Evolutionary conservation across 257 asterid genomes (phyloP).

Genomic region (Solanum bulbocastanum): DNA sequence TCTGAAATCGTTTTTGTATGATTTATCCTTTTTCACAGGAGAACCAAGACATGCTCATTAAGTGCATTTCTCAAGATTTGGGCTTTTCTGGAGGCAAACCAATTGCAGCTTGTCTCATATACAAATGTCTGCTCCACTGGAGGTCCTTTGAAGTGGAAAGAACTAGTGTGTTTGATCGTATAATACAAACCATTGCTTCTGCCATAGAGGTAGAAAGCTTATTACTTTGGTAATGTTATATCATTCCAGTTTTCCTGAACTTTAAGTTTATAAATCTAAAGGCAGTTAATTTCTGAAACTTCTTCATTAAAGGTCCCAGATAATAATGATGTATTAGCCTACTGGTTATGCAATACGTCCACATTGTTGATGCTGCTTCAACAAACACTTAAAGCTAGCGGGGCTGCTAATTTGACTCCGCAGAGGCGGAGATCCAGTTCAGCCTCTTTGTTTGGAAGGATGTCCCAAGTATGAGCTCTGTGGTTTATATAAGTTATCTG

Average conservation of each 20-base stretch:
- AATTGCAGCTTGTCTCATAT: conserved; percentile 85
- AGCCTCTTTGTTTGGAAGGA: conserved; percentile 95
- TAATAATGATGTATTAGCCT: conserved; percentile 73
- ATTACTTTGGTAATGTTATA: background rate
- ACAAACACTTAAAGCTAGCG: conserved; percentile 96
- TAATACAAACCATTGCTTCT: conserved; percentile 79
- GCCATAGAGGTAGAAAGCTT: conserved; percentile 61
- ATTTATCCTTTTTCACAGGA: conserved; percentile 45
- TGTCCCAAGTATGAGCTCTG: conserved; percentile 70
- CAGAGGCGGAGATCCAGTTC: conserved; percentile 90
- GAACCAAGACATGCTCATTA: conserved; percentile 87
- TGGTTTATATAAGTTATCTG: conserved; percentile 4
- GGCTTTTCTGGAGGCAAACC: conserved; percentile 96
- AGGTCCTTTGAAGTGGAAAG: conserved; percentile 98
- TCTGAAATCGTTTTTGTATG: background rate
- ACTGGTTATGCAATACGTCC: conserved; percentile 92
- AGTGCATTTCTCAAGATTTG: conserved; percentile 91
- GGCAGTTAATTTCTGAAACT: conserved; percentile 12
- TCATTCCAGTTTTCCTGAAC: background rate
- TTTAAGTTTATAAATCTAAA: background rate
- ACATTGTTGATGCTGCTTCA: conserved; percentile 93
- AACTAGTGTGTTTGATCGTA: conserved; percentile 88
- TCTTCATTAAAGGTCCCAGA: conserved; percentile 54
- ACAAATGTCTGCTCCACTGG: conserved; percentile 98
- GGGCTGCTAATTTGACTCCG: conserved; percentile 95